These are phyloP conservation scores for Boletus patriciae DNA, from an alignment of 768 basidiomycete genomes.

Conservation along the genomic window DNA sequence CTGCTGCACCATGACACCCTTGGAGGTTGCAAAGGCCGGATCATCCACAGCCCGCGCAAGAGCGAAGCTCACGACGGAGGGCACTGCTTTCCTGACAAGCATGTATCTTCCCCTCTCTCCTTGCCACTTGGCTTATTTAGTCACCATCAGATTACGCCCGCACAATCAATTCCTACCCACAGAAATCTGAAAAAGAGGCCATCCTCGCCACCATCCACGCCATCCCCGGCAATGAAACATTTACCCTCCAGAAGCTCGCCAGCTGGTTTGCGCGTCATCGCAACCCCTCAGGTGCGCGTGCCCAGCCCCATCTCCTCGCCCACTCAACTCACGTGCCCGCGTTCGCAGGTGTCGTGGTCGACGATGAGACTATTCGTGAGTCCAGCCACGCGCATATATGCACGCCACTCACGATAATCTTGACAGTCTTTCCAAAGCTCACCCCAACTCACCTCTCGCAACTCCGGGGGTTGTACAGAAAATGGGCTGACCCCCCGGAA, in stretches of 20 bases:
- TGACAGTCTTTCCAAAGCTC: conserved; percentile 30
- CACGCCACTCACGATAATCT: conserved; percentile 1
- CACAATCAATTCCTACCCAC: conserved; percentile 15
- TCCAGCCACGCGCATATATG: not conserved
- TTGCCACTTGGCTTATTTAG: not conserved
- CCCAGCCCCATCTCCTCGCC: no score
- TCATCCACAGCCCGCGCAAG: not conserved
- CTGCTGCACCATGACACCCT: not conserved
- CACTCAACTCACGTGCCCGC: not conserved
- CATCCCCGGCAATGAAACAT: conserved; percentile 24
- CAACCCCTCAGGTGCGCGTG: not conserved
- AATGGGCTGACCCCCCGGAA: conserved; percentile 15
- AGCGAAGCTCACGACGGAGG: conserved; percentile 9
- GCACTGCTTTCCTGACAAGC: conserved; percentile 1
- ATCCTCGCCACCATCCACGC: conserved; percentile 15
- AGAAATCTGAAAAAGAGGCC: conserved; percentile 7
- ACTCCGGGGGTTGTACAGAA: conserved; percentile 20
- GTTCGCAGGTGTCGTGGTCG: not conserved
- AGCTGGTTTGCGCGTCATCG: conserved; percentile 29
- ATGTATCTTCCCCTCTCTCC: not conserved
- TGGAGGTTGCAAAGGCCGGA: not conserved
- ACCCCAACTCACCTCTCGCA: conserved; percentile 22
- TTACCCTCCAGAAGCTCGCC: conserved; percentile 17
- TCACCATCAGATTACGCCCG: conserved; percentile 22
- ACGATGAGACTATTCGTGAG: conserved; percentile 32